Conservation (phyloP, 2,329 filamentous ascomycete genomes). For the Botrytis fragariae region DNA sequence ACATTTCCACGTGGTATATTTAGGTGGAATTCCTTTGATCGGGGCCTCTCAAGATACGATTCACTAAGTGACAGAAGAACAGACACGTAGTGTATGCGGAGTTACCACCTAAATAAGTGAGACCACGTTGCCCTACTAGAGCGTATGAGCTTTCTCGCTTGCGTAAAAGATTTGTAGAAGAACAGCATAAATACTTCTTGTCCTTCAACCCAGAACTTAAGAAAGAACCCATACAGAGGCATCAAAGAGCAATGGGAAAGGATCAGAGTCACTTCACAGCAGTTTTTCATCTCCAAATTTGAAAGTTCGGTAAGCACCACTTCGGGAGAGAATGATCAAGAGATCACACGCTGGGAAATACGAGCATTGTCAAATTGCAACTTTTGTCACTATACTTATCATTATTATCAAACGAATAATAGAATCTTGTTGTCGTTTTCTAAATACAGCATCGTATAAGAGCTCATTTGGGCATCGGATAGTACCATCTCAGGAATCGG, state of each 20-base stretch:
- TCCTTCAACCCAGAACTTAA: not conserved
- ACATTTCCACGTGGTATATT: not conserved
- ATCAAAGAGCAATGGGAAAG: too few relatives aligned
- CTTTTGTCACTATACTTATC: not conserved
- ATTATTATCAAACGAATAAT: not conserved
- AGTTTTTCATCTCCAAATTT: not conserved
- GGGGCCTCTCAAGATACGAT: not conserved
- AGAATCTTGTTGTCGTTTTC: not conserved
- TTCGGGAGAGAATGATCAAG: not conserved
- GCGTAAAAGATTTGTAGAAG: not conserved
- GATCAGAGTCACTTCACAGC: too few relatives aligned
- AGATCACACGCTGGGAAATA: not conserved
- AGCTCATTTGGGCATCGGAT: not conserved
- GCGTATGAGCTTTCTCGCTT: not conserved
- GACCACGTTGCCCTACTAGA: not conserved
- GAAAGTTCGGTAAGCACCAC: not conserved
- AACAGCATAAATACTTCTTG: not conserved
- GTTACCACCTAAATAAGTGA: not conserved
- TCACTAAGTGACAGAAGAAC: not conserved
- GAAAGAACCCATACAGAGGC: too few relatives aligned
- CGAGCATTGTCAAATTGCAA: not conserved
- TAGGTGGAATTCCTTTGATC: not conserved
- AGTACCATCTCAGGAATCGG: rapidly evolving
- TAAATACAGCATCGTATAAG: not conserved
- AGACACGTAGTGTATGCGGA: too few relatives aligned